Evolutionary conservation across 495 filamentous ascomycete genomes (phyloP).

Genomic region (Massariosphaeria phaeospora): DNA sequence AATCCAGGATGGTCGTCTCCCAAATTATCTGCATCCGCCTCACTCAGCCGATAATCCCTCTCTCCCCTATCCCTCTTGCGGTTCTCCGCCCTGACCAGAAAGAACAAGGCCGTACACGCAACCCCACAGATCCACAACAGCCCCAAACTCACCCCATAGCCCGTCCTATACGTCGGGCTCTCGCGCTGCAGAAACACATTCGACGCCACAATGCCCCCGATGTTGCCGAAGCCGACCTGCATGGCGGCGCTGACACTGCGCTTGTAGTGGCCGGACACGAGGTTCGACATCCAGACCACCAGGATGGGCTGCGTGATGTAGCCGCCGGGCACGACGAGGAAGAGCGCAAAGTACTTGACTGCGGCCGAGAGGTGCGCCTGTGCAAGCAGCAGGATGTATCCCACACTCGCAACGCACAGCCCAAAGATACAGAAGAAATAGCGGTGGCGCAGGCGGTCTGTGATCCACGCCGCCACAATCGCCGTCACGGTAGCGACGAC

Average conservation of each 20-base stretch:
- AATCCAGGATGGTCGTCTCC: slow-evolving; percentile 54
- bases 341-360: slow-evolving; percentile 43
- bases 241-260: slow-evolving; percentile 47
- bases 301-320: slow-evolving; percentile 42
- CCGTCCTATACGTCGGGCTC: slow-evolving; percentile 39
- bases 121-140: slow-evolving; percentile 50
- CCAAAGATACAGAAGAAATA: slow-evolving; percentile 38
- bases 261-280: slow-evolving; percentile 38
- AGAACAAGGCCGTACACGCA: slow-evolving; percentile 42
- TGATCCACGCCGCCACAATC: slow-evolving; percentile 23
- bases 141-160: slow-evolving; percentile 41
- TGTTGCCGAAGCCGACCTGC: slow-evolving; percentile 49
- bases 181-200: slow-evolving; percentile 41
- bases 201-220: slow-evolving; percentile 42
- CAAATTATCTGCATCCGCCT: slow-evolving; percentile 50
- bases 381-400: slow-evolving; percentile 39
- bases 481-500: slow-evolving; percentile 35
- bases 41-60: slow-evolving; percentile 51
- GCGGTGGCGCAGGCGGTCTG: slow-evolving; percentile 40
- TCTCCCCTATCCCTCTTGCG: slow-evolving; percentile 45
- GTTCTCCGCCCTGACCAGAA: slow-evolving; percentile 41
- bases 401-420: slow-evolving; percentile 34
- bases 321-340: slow-evolving; percentile 40
- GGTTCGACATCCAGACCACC: slow-evolving; percentile 40
- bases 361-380: slow-evolving; percentile 30